These are phyloP conservation scores for Kodamaea arcana DNA, from an alignment of 1,139 yeast genomes.

Conservation along the genomic window DNA sequence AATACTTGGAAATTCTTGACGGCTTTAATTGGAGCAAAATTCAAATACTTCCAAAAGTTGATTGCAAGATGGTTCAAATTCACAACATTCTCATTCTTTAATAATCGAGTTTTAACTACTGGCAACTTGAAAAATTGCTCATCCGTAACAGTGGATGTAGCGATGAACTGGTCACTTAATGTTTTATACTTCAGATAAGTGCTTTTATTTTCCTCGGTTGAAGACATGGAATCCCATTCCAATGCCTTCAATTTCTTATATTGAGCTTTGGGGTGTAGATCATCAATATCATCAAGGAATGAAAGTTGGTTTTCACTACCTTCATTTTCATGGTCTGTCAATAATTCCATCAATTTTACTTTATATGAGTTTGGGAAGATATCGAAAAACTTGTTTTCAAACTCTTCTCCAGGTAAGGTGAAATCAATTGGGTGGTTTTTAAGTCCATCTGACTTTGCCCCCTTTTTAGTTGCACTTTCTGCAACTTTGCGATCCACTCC, in stretches of 20 bases:
- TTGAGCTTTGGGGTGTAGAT: conserved; percentile 26
- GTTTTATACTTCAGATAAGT: conserved; percentile 22
- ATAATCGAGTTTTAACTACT: conserved; percentile 24
- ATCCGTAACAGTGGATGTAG: conserved; percentile 10
- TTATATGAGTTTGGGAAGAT: conserved; percentile 35
- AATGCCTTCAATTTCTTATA: conserved; percentile 23
- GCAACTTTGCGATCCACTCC: too few relatives aligned
- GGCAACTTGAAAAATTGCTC: conserved; percentile 23
- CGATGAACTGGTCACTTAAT: conserved; percentile 13
- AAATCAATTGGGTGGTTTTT: conserved; percentile 6
- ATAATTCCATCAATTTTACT: conserved; percentile 30
- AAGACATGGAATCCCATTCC: conserved; percentile 36
- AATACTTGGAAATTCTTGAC: conserved; percentile 52
- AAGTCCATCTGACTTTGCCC: too few relatives aligned
- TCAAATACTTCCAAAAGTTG: conserved; percentile 53
- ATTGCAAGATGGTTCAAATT: conserved; percentile 37
- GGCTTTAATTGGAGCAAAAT: conserved; percentile 49
- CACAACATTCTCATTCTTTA: conserved; percentile 27
- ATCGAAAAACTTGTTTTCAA: conserved; percentile 17
- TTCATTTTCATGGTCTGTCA: conserved; percentile 18
- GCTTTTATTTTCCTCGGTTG: conserved; percentile 15
- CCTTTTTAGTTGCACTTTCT: not conserved
- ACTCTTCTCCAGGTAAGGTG: conserved; percentile 8
- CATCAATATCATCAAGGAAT: conserved; percentile 37
- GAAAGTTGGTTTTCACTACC: conserved; percentile 29